These are phyloP conservation scores for Pyrenophora teres DNA, from an alignment of 2,329 filamentous ascomycete species.

Conservation along the genomic window DNA sequence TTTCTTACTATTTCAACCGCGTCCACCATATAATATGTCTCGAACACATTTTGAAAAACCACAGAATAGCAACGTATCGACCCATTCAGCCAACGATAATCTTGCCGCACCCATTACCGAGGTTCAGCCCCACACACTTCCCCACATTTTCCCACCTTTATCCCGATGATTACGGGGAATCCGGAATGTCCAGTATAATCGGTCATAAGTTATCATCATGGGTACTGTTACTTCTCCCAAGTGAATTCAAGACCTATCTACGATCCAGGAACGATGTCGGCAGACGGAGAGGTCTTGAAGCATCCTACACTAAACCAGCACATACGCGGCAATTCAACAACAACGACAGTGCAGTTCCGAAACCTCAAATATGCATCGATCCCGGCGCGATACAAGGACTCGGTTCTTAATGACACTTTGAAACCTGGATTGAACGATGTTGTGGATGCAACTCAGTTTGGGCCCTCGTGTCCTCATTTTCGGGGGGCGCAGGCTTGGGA, in stretches of 20 bases:
- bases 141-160: constrained; percentile 14
- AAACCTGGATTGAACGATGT: constrained; percentile 10
- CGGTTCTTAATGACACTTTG: constrained; percentile 23
- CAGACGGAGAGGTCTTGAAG: constrained; percentile 1
- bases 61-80: too few species aligned
- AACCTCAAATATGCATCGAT: constrained; percentile 45
- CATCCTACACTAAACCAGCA: constrained; percentile 22
- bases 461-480: constrained; percentile 47
- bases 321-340: constrained; percentile 25
- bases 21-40: too few species aligned
- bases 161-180: not conserved
- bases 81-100: not conserved
- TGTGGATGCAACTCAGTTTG: constrained; percentile 43
- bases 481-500: constrained; percentile 38
- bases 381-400: constrained; percentile 40
- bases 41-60: too few species aligned
- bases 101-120: constrained; percentile 2
- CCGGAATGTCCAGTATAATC: not conserved
- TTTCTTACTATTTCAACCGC: too few species aligned
- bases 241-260: not conserved
- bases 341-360: constrained; percentile 38
- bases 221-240: not conserved
- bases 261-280: not conserved
- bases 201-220: too few species aligned
- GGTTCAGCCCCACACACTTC: constrained; percentile 14